Percentiles rank a stretch among this genome's conserved stretches.
These are phyloP conservation scores for Cyberlindnera nakhonratchasimensis DNA, from an alignment of 805 yeast species.

Conservation along the genomic window DNA sequence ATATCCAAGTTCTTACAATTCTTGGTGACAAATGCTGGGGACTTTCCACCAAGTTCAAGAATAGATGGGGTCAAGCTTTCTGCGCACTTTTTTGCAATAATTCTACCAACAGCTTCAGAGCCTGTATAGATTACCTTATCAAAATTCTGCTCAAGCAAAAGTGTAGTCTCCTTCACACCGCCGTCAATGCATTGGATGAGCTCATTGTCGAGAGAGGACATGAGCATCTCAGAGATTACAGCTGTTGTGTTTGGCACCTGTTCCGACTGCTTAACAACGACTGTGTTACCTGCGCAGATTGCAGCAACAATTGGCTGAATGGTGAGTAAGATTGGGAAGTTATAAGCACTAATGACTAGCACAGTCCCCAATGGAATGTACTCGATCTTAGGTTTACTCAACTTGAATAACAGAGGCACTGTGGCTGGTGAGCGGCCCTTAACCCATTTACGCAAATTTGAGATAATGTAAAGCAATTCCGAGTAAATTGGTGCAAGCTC, in stretches of 20 bases:
- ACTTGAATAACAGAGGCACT: conserved; percentile 19
- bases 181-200: conserved; percentile 69
- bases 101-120: conserved; percentile 66
- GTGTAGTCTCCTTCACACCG: conserved; percentile 57
- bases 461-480: conserved; percentile 59
- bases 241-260: conserved; percentile 57
- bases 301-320: conserved; percentile 73
- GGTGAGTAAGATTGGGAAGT: conserved; percentile 68
- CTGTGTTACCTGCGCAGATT: conserved; percentile 80
- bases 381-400: conserved; percentile 17
- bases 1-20: conserved; percentile 41
- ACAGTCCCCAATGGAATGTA: conserved; percentile 58
- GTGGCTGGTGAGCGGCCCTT: conserved; percentile 39
- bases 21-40: conserved; percentile 71
- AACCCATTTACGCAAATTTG: conserved; percentile 57
- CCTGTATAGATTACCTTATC: conserved; percentile 91
- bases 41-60: conserved; percentile 89
- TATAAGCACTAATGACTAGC: conserved; percentile 74
- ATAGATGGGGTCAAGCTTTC: conserved; percentile 74
- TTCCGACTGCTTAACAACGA: conserved; percentile 52
- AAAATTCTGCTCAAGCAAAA: conserved; percentile 54
- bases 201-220: conserved; percentile 51
- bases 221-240: conserved; percentile 54
- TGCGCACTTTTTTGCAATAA: conserved; percentile 80
- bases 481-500: conserved; percentile 51